These are phyloP conservation scores for Aspergillus amoenus DNA, from an alignment of 2,329 filamentous ascomycete species.

Conservation along the genomic window DNA sequence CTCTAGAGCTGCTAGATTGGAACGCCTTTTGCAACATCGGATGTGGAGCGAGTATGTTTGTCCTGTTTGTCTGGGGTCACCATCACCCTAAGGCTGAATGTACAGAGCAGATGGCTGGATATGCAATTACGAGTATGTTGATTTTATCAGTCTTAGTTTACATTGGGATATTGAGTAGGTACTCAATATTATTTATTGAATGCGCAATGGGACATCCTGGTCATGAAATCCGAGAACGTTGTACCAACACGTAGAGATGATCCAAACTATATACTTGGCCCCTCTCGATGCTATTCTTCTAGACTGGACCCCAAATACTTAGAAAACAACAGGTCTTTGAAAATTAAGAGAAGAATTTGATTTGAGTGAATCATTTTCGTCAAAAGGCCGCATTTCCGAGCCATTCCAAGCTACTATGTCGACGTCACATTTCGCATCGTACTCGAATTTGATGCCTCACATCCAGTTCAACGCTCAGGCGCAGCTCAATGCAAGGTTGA, in stretches of 20 bases:
- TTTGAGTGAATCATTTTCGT: neutral
- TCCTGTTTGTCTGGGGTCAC: conserved; percentile 13
- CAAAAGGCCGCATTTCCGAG: neutral
- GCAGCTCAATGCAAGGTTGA: neutral
- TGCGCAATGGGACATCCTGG: too few species aligned
- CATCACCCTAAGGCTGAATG: too few species aligned
- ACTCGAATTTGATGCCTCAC: conserved; percentile 1
- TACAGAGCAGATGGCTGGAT: too few species aligned
- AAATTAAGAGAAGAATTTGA: neutral
- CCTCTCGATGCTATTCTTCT: too few species aligned
- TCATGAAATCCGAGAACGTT: neutral
- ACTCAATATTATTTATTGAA: too few species aligned
- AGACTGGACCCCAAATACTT: neutral
- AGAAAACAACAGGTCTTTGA: neutral
- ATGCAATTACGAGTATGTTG: too few species aligned
- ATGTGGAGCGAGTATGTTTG: conserved; percentile 16
- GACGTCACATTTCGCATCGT: neutral
- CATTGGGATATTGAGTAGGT: neutral
- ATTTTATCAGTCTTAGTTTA: neutral
- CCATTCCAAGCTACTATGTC: neutral
- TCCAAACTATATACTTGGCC: neutral
- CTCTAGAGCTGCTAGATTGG: conserved; percentile 3
- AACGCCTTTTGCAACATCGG: conserved; percentile 9
- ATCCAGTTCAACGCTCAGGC: neutral
- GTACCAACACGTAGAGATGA: neutral